Evolutionary conservation across 169 alveolate genomes (phyloP), one percentile per base, ranked within the genome.

Genomic region (Cryptosporidium sp.): DNA sequence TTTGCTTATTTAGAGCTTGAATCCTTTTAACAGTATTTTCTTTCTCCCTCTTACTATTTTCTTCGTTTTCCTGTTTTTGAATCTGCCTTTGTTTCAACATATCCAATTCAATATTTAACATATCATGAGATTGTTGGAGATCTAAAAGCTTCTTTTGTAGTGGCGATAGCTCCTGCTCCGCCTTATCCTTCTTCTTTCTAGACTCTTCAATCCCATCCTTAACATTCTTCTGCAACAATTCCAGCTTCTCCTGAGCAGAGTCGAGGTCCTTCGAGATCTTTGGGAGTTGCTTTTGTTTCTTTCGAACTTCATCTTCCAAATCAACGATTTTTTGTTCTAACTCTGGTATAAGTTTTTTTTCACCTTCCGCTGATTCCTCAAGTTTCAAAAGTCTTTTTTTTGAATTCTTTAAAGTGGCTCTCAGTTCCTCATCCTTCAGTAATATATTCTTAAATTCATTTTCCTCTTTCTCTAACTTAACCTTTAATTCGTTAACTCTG

Each of bases 381-480:
- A 35, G 80, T 44, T 35, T 70, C 42, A 53, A 10, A 21, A 85
- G 95, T 85, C 94, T 93, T 80, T 65, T 93, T 93, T 91, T 94
- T 91, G 62, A 94, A 92, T 80, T 93, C 93, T 44, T 93, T 91
- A 33, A 93, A 93, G 29, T 93, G 45, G 92, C 93, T 58, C 96
- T 91, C 62, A 94, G 85, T 37, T 95, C 96, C 70, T 95, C 97
- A 72, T 95, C 97, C 39, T 84, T 85, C 16, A 86, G 84, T 7
- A 92, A 69, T 70, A 94, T 58, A 23, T 70, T 39, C 73, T 95
- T 92, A 65, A 96, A 93, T 69, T 93, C 94, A 56, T 84, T 94
- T 29, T 92, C 92, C 26, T 92, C 72, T 60, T 87, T 71, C 58
- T 93, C 92, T 53, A 94, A 93, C 51, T 73, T 91, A 56, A 70